A percentile compares a stretch with the other conserved stretches of the same genome.
These are phyloP conservation scores for Phialemoniopsis sp. DNA, from an alignment of 2,329 filamentous ascomycete species.

Conservation along the genomic window DNA sequence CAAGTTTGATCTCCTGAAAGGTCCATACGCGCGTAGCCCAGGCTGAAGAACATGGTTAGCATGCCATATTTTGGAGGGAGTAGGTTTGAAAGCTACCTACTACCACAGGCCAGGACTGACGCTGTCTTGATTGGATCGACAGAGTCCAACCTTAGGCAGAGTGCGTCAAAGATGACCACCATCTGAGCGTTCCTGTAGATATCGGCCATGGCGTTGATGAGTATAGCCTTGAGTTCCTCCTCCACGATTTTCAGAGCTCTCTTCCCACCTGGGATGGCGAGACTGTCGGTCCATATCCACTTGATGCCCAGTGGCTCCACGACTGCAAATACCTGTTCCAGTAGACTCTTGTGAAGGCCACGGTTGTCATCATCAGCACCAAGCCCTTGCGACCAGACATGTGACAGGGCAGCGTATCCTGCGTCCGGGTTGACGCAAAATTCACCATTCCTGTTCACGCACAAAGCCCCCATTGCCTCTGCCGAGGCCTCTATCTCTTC, in stretches of 20 bases:
- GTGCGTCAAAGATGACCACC: conserved; percentile 2
- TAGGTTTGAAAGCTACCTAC: background rate
- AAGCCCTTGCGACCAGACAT: conserved; percentile 2
- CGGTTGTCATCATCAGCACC: background rate
- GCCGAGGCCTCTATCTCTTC: background rate
- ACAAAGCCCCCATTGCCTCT: background rate
- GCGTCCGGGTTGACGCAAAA: background rate
- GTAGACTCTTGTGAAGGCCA: background rate
- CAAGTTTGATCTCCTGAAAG: conserved; percentile 4
- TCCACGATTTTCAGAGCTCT: background rate
- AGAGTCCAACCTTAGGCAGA: background rate
- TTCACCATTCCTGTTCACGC: conserved; percentile 1
- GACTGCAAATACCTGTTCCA: background rate
- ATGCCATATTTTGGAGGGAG: no score
- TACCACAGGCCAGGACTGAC: background rate
- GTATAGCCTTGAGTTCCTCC: background rate
- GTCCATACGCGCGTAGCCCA: conserved; percentile 4
- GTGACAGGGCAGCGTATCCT: background rate
- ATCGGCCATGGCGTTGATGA: conserved; percentile 4
- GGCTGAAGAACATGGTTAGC: background rate
- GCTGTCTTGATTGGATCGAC: background rate
- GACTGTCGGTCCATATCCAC: conserved; percentile 4
- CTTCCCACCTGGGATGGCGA: conserved; percentile 1
- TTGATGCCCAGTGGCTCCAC: background rate
- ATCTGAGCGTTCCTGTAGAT: conserved; percentile 1